phyloP scores from a whole-genome alignment of 768 basidiomycete genomes.

The Russula sp. region DNA sequence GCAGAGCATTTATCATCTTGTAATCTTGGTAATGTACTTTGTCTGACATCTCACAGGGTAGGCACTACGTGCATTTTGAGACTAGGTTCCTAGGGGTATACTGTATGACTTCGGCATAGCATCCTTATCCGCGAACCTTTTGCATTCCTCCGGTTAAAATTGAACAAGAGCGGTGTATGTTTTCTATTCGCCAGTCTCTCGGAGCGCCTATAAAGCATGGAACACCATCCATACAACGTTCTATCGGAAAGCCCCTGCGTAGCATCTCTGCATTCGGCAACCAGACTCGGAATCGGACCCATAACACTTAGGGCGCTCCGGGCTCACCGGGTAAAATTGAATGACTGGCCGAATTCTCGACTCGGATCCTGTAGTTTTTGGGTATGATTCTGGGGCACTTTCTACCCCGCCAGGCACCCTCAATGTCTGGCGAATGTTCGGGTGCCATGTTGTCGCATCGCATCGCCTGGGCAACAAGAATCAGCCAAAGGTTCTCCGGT shows the following conservation, averaged over 20 bases:
- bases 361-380: background rate
- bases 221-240: background rate
- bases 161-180: no score
- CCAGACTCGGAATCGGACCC: background rate
- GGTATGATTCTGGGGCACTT: slow-evolving; percentile 3
- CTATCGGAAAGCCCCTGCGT: background rate
- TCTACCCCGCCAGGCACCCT: background rate
- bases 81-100: background rate
- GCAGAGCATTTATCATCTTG: background rate
- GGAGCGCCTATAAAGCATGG: background rate
- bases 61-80: background rate
- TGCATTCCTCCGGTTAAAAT: no score
- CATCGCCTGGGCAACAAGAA: slow-evolving; percentile 4
- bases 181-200: background rate
- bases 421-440: background rate
- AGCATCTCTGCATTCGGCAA: background rate
- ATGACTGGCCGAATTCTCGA: background rate
- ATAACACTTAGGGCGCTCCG: slow-evolving; percentile 16
- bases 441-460: background rate
- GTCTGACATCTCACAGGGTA: background rate
- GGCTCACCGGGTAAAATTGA: background rate
- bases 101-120: slow-evolving; percentile 5
- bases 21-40: background rate
- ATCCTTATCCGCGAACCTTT: slow-evolving; percentile 24
- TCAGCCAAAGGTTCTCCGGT: background rate